Conservation (phyloP, 176 grass and related monocot genomes). For the Bothriochloa decipiens region DNA sequence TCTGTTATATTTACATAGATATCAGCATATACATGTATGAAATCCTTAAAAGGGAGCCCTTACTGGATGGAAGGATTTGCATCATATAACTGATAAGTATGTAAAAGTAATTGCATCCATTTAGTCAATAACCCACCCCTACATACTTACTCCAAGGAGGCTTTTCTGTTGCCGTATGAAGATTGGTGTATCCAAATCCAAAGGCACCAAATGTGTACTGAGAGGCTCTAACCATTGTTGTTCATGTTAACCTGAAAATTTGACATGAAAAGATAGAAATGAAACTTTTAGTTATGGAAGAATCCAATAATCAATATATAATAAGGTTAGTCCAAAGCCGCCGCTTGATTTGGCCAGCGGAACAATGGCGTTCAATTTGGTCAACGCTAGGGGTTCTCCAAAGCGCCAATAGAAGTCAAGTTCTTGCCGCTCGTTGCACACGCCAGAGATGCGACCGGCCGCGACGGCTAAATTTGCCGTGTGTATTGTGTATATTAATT, state of each 20-base stretch:
- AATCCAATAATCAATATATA: no score
- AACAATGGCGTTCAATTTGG: no score
- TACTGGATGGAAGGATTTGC: conserved; percentile 36
- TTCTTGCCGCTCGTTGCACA: no score
- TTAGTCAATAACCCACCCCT: conserved; percentile 61
- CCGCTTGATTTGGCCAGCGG: no score
- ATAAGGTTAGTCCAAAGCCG: no score
- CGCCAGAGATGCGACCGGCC: no score
- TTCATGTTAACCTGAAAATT: background rate
- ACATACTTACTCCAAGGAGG: conserved; percentile 94
- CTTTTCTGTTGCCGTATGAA: conserved; percentile 87
- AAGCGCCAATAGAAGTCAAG: no score
- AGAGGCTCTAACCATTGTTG: conserved; percentile 45
- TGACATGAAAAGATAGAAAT: background rate
- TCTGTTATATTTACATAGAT: conserved; percentile 58
- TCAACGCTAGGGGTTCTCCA: no score
- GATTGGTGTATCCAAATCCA: conserved; percentile 87
- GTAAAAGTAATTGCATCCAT: background rate
- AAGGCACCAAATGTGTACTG: conserved; percentile 96
- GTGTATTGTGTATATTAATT: no score
- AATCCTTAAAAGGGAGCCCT: conserved; percentile 92
- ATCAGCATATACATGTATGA: conserved; percentile 70
- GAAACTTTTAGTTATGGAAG: background rate
- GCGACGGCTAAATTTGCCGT: no score
- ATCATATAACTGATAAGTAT: background rate